Conservation (phyloP, 2,329 filamentous ascomycete genomes). For the Exserohilum rostratum region DNA sequence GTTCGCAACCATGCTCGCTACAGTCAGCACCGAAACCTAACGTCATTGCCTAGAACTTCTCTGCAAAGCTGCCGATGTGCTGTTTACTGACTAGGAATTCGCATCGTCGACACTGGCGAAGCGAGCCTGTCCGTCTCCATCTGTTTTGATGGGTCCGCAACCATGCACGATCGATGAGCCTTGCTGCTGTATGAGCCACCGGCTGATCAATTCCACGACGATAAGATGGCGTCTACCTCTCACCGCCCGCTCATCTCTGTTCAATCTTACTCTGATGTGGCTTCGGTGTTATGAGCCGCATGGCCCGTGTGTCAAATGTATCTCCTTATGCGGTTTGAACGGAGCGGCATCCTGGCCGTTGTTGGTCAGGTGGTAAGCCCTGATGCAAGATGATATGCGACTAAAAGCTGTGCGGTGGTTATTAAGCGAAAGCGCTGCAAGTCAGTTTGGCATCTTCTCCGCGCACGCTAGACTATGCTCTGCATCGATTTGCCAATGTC, state of each 20-base stretch:
- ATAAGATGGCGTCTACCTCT: slow-evolving; percentile 2
- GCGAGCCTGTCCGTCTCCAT: background rate
- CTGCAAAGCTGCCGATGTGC: background rate
- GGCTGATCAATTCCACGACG: slow-evolving; percentile 5
- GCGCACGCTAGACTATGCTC: slow-evolving; percentile 2
- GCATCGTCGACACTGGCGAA: background rate
- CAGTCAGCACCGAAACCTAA: background rate
- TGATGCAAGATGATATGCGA: slow-evolving; percentile 5
- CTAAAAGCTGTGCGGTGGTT: background rate
- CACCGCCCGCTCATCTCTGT: slow-evolving; percentile 2
- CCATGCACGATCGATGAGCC: slow-evolving; percentile 6
- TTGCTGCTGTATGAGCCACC: slow-evolving; percentile 4
- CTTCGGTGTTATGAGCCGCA: slow-evolving; percentile 8
- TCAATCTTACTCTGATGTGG: background rate
- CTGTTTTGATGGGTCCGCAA: background rate
- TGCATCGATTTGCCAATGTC: background rate
- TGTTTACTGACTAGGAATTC: background rate
- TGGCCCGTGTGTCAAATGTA: background rate
- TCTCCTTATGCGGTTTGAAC: slow-evolving; percentile 7
- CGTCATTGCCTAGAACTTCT: background rate
- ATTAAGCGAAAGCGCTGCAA: slow-evolving; percentile 1
- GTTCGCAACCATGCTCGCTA: background rate
- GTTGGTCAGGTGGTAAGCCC: slow-evolving; percentile 5
- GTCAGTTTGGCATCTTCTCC: slow-evolving; percentile 6
- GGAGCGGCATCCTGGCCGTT: slow-evolving; percentile 4